These are phyloP conservation scores for Taxillus chinensis DNA, from an alignment of 164 flowering plant species.

Conservation along the genomic window DNA sequence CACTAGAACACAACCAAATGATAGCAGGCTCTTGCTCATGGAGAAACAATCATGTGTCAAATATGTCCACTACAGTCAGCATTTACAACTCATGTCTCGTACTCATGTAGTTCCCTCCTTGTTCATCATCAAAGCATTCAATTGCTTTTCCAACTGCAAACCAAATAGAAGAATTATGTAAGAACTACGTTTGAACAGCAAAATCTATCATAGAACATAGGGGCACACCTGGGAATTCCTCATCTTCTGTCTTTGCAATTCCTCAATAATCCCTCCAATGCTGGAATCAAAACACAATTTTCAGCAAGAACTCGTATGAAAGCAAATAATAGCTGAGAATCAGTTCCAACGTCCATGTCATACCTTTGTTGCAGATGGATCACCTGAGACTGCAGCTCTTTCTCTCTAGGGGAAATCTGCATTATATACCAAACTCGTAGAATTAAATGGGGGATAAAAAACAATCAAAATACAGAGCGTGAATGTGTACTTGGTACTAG, in stretches of 20 bases:
- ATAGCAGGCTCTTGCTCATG: neutral
- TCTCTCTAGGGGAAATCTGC: slow-evolving; percentile 30
- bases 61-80: neutral
- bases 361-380: slow-evolving; percentile 2
- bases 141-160: slow-evolving; percentile 1
- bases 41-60: neutral
- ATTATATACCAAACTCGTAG: slow-evolving; percentile 3
- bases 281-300: neutral
- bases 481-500: too few species aligned
- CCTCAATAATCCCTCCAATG: neutral
- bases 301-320: neutral
- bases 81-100: neutral
- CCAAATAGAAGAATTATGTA: too few species aligned
- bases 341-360: slow-evolving; percentile 9
- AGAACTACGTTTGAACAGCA: too few species aligned
- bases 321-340: neutral
- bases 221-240: neutral
- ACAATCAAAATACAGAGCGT: too few species aligned
- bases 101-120: neutral
- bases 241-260: slow-evolving; percentile 1
- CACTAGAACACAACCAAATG: neutral
- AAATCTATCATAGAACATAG: neutral
- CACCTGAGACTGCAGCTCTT: slow-evolving; percentile 13
- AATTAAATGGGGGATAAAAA: too few species aligned
- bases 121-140: neutral